These are phyloP conservation scores for Apiotrichum porosum DNA, from an alignment of 1,284 basidiomycete species.

Conservation along the genomic window DNA sequence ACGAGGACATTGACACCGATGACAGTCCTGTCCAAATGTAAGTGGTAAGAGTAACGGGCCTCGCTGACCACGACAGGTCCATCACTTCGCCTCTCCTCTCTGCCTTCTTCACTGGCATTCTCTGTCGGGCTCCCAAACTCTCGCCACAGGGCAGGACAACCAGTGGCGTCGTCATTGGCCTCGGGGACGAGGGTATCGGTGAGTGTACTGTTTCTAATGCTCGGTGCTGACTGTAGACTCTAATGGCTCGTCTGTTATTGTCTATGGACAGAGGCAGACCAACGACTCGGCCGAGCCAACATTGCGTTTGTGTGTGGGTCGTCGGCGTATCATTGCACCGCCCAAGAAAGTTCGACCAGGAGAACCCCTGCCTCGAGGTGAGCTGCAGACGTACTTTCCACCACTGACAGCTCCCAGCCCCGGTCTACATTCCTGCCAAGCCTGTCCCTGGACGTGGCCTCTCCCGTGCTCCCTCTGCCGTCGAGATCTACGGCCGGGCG, in stretches of 20 bases:
- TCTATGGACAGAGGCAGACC: slow-evolving; percentile 14
- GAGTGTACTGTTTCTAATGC: not conserved
- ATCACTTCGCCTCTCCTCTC: slow-evolving; percentile 33
- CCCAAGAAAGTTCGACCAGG: slow-evolving; percentile 42
- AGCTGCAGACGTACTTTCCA: slow-evolving; percentile 12
- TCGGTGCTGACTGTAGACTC: slow-evolving; percentile 1
- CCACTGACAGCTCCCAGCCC: slow-evolving; percentile 17
- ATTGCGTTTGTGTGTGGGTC: slow-evolving; percentile 32
- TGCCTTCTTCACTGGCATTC: slow-evolving; percentile 35
- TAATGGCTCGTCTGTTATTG: slow-evolving; percentile 5
- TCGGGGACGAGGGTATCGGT: slow-evolving; percentile 42
- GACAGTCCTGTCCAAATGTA: slow-evolving; percentile 37
- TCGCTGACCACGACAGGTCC: slow-evolving; percentile 16
- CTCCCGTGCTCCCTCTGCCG: slow-evolving; percentile 24
- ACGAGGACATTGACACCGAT: slow-evolving; percentile 34
- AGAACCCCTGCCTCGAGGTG: slow-evolving; percentile 46
- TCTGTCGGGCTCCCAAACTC: slow-evolving; percentile 30
- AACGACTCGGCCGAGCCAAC: not conserved
- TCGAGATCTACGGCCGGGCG: slow-evolving; percentile 44
- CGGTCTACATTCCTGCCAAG: too few relatives aligned
- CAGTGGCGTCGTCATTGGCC: slow-evolving; percentile 35
- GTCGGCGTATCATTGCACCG: slow-evolving; percentile 24
- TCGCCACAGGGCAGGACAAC: slow-evolving; percentile 30
- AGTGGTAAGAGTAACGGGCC: not conserved
- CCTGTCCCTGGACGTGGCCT: slow-evolving; percentile 22